These are phyloP conservation scores for Neonectria sp. DNA, from an alignment of 2,329 filamentous ascomycete species.

Conservation along the genomic window DNA sequence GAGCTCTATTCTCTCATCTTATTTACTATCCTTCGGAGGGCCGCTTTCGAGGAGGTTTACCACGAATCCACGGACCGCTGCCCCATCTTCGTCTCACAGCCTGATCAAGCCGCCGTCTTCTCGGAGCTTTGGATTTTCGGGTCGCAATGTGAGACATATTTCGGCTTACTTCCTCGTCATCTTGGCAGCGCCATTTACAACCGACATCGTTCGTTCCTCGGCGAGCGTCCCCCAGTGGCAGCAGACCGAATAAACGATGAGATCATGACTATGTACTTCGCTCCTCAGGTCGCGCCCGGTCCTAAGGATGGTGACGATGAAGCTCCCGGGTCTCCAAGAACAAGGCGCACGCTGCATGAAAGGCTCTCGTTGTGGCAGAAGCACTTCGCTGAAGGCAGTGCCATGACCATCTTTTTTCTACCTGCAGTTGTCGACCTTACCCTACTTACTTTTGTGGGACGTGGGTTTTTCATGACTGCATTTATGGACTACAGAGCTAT, in stretches of 20 bases:
- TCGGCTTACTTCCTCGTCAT: conserved; percentile 35
- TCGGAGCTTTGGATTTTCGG: conserved; percentile 40
- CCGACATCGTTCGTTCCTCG: conserved; percentile 29
- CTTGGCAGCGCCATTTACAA: conserved; percentile 31
- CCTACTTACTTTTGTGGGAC: conserved; percentile 35
- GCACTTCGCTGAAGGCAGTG: conserved; percentile 32
- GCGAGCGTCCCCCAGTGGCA: conserved; percentile 17
- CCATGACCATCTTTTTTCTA: conserved; percentile 38
- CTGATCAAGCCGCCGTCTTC: conserved; percentile 39
- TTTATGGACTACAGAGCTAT: conserved; percentile 32
- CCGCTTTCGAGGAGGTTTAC: conserved; percentile 38
- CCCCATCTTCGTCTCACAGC: conserved; percentile 37
- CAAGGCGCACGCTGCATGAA: conserved; percentile 28
- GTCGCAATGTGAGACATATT: conserved; percentile 39
- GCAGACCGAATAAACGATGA: conserved; percentile 35
- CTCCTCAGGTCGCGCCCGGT: conserved; percentile 15
- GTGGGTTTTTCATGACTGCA: conserved; percentile 38
- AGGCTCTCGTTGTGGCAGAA: conserved; percentile 32
- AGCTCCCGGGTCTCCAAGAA: background rate
- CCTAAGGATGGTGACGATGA: background rate
- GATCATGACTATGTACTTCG: conserved; percentile 42
- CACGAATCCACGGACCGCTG: conserved; percentile 38
- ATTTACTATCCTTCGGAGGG: conserved; percentile 32
- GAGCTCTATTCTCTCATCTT: conserved; percentile 33
- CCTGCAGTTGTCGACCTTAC: conserved; percentile 35